These are phyloP conservation scores for Tetrapisispora fleetii DNA, from an alignment of 805 yeast genomes.

Conservation along the genomic window DNA sequence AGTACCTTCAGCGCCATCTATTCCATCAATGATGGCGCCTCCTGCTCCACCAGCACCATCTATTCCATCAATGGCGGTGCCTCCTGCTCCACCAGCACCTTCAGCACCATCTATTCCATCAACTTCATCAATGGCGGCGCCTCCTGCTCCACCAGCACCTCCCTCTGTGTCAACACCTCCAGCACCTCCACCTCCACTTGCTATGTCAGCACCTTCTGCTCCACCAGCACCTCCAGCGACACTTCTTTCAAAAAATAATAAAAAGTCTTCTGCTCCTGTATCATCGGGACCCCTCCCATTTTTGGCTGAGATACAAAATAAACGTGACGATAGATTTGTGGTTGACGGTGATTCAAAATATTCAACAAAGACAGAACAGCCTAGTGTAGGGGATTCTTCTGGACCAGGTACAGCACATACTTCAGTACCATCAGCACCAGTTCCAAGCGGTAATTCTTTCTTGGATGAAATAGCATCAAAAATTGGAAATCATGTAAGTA, in stretches of 20 bases:
- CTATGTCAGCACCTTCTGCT: slow-evolving; percentile 21
- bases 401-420: slow-evolving; percentile 5
- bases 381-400: slow-evolving; percentile 9
- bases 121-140: slow-evolving; percentile 14
- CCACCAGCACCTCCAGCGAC: slow-evolving; percentile 12
- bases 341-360: slow-evolving; percentile 31
- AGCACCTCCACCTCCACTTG: slow-evolving; percentile 7
- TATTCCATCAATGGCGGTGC: slow-evolving; percentile 5
- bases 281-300: slow-evolving; percentile 38
- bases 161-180: slow-evolving; percentile 11
- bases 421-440: slow-evolving; percentile 8
- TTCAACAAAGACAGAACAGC: slow-evolving; percentile 18
- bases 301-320: slow-evolving; percentile 40
- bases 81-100: slow-evolving; percentile 13
- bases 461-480: slow-evolving; percentile 25
- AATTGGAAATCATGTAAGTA: slow-evolving; percentile 12
- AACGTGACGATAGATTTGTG: slow-evolving; percentile 38
- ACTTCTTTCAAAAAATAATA: slow-evolving; percentile 12
- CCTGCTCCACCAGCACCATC: slow-evolving; percentile 13
- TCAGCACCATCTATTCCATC: slow-evolving; percentile 10
- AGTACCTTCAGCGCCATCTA: slow-evolving; percentile 4
- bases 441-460: slow-evolving; percentile 18
- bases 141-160: slow-evolving; percentile 6
- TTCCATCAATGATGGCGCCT: slow-evolving; percentile 21
- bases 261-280: slow-evolving; percentile 15